Percentiles rank a stretch among this genome's conserved stretches.
Conservation (phyloP, 129 eudicot species). For the Centaurea solstitialis region DNA sequence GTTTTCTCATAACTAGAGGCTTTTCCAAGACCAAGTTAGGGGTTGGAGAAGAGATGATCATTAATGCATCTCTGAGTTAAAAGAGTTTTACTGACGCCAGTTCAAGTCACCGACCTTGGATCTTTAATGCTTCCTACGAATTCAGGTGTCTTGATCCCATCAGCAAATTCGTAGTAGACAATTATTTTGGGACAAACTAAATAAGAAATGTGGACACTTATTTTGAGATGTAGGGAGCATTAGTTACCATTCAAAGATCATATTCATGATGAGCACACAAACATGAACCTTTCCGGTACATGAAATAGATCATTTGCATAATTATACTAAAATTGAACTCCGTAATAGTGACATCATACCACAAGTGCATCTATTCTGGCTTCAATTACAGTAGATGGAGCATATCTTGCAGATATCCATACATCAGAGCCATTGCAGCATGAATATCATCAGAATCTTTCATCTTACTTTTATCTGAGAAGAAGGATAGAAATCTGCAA, state of each 20-base stretch:
- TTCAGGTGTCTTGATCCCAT: neutral
- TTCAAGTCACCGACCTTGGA: neutral
- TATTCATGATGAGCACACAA: neutral
- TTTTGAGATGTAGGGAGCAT: neutral
- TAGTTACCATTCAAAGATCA: neutral
- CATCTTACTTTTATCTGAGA: constrained; percentile 81
- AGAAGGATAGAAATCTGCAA: constrained; percentile 80
- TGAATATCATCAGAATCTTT: constrained; percentile 98
- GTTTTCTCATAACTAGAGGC: neutral
- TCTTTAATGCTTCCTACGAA: neutral
- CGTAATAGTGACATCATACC: constrained; percentile 39
- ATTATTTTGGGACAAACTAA: neutral
- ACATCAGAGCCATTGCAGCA: constrained; percentile 98
- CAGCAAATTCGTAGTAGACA: neutral
- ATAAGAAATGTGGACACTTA: neutral
- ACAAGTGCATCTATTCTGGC: constrained; percentile 99
- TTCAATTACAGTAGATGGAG: constrained; percentile 98
- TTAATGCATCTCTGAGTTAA: neutral
- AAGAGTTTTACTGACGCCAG: neutral
- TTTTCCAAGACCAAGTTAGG: neutral
- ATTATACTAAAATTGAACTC: neutral
- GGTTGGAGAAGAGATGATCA: neutral
- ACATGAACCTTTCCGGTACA: neutral
- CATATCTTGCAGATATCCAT: constrained; percentile 99
- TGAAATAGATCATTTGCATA: neutral